Evolutionary conservation across 192 early-diverging fungal species (phyloP).

Genomic region (Coemansia sp.): DNA sequence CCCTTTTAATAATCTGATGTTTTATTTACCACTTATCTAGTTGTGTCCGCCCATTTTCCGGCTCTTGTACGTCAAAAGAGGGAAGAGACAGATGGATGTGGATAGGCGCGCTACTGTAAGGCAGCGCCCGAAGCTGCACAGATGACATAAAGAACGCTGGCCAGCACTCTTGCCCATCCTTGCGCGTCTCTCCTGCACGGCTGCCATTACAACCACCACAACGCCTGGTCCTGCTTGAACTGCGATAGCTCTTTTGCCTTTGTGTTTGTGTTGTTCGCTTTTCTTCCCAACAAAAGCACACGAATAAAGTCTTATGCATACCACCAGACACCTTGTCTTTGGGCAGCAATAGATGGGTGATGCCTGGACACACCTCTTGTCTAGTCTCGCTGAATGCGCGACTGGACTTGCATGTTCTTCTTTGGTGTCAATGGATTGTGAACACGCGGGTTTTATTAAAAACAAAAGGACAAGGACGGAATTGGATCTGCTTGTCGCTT

Average conservation of each 20-base stretch:
- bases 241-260: background rate
- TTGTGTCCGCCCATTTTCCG: background rate
- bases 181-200: background rate
- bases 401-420: background rate
- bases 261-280: background rate
- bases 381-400: background rate
- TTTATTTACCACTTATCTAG: background rate
- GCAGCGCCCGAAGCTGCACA: background rate
- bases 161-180: background rate
- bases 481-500: background rate
- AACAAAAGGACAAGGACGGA: background rate
- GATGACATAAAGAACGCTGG: background rate
- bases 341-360: background rate
- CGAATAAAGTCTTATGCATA: background rate
- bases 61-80: background rate
- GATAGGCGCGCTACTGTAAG: background rate
- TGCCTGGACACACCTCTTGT: background rate
- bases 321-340: background rate
- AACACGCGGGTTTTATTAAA: background rate
- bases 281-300: background rate
- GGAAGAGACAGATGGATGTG: background rate
- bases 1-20: background rate
- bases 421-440: slow-evolving; percentile 2
- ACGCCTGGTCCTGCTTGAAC: background rate
- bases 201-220: background rate